These are phyloP conservation scores for Xylaria palmicola DNA, from an alignment of 495 filamentous ascomycete species.

Conservation along the genomic window DNA sequence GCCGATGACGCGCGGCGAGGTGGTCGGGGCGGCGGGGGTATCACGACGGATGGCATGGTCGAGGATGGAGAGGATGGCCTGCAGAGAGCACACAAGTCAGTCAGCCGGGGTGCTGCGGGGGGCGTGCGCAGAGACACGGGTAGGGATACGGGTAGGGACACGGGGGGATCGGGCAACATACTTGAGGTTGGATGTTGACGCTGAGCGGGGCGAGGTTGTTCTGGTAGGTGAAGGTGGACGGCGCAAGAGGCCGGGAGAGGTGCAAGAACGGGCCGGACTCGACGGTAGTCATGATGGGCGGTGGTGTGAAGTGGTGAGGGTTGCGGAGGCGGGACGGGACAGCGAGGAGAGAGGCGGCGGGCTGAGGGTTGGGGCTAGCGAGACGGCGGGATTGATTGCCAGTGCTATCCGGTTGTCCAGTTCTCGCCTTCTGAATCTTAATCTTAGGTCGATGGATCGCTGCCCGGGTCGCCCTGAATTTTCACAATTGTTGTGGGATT, in stretches of 20 bases:
- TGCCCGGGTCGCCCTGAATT: conserved; percentile 10
- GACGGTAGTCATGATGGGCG: conserved; percentile 67
- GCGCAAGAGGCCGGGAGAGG: conserved; percentile 86
- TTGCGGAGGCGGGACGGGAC: background rate
- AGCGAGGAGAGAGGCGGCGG: background rate
- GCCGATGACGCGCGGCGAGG: conserved; percentile 93
- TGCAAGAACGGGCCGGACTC: conserved; percentile 82
- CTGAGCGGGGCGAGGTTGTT: conserved; percentile 83
- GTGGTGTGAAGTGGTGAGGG: background rate
- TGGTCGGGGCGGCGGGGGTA: conserved; percentile 71
- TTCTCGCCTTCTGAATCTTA: conserved; percentile 10
- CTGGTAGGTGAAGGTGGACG: conserved; percentile 71
- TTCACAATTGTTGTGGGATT: conserved; percentile 22
- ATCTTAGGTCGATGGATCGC: background rate
- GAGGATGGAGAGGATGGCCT: conserved; percentile 96
- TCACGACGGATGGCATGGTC: conserved; percentile 94
- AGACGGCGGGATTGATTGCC: too few relatives aligned
- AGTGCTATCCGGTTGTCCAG: background rate
- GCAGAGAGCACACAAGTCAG: background rate
- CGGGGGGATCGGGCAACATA: conserved; percentile 54
- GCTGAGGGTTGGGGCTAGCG: background rate
- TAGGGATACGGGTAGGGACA: too few relatives aligned
- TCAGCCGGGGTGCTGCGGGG: conserved; percentile 52
- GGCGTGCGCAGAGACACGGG: too few relatives aligned
- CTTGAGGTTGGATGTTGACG: conserved; percentile 93